phyloP scores from a whole-genome alignment of 306 rosid genomes.

The Carpinus fangiana region DNA sequence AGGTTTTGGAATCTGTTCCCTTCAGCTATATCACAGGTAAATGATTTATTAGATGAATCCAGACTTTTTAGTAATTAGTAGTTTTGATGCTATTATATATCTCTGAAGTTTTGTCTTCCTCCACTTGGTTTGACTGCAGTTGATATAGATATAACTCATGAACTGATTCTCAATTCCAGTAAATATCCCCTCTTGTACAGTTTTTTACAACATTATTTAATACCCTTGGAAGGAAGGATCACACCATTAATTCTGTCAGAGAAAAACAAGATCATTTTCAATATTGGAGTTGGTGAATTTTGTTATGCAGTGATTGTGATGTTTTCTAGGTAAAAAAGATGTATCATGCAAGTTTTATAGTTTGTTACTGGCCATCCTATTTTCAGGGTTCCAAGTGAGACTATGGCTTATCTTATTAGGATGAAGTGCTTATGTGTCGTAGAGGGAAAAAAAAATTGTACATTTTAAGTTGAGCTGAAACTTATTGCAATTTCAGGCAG shows the following conservation, averaged over 20 bases:
- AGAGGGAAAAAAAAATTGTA: no score
- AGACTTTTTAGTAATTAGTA: not conserved
- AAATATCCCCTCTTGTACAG: not conserved
- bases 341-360: no score
- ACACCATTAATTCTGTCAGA: not conserved
- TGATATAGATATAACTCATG: constrained; percentile 8
- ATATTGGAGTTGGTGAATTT: no score
- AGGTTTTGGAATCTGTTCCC: constrained; percentile 98
- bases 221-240: not conserved
- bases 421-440: no score
- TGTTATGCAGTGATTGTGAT: no score
- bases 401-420: no score
- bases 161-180: not conserved
- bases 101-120: not conserved
- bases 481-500: no score
- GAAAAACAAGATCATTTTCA: no score
- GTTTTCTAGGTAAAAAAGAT: no score
- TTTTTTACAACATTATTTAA: not conserved
- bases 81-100: not conserved
- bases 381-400: no score
- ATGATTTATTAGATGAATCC: constrained; percentile 11
- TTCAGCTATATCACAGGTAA: constrained; percentile 97
- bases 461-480: no score
- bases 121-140: not conserved
- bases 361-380: no score